Base-by-base conservation (phyloP, 2,329 filamentous ascomycete genomes). In the Nannizziopsis barbatae region DNA sequence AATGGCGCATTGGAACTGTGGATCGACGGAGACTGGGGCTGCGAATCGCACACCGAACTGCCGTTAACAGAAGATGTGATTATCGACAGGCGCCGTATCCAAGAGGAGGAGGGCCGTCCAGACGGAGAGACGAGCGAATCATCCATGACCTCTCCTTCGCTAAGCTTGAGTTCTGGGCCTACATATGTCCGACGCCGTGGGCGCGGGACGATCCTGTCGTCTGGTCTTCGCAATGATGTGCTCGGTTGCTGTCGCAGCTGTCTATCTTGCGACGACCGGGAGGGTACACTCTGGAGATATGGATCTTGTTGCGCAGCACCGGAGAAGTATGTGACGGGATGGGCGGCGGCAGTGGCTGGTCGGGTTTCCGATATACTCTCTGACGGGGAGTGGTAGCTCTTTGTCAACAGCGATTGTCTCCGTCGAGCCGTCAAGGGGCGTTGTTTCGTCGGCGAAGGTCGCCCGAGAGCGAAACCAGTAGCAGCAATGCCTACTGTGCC, bases 401-500 rank as follows among this genome's bases (percentile, higher is more conserved):
- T 45, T 17, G 44, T 38, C 17, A 43, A 27, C 2, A 43, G 44
- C 37, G 35, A 48, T 27, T 46, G 45, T 30, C 40, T 45, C 36
- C 30, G 47, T 44, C 47, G 49, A 10, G 48, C 36, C 8, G 47
- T 44, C 18, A 50, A 39, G 14, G 50, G 49, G 39, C 31, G 44
- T 14, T 37, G 50, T 42, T 42, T 47, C 37, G 30, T 42, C 51
- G 61, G 63, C 57, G 73, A 68, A 49, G 71, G 69, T 56, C 72
- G 73, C 59, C 73, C 76, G 58, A 80, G 69, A 49, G 75, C 74
- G 55, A 77, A 69, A 52, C 79, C 78, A 50, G 77, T 69, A 49
- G 75, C 72, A 55, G 77, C 78, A 55, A 79, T 71, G 62, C 75
- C 76, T 65, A 80, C 69, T 58, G 76, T 79, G 69, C 76, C 76